A percentile compares a stretch with the other conserved stretches of the same genome.
These are phyloP conservation scores for Datisca glomerata DNA, from an alignment of 306 rosid genomes.

Conservation along the genomic window DNA sequence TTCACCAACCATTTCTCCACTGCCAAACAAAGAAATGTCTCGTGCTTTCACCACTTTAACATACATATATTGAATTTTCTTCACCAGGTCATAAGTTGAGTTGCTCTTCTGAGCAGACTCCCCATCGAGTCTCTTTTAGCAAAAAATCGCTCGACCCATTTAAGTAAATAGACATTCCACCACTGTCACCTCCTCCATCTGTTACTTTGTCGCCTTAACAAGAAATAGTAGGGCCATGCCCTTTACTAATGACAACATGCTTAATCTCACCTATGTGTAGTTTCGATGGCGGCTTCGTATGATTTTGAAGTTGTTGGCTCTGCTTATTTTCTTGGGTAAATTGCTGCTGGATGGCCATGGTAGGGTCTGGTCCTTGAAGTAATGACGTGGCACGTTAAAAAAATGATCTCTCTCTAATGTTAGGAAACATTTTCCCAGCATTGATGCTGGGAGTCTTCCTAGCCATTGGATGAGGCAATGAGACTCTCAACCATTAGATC, in stretches of 20 bases:
- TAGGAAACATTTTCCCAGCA: too few species aligned
- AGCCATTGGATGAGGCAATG: too few species aligned
- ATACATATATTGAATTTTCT: conserved; percentile 49
- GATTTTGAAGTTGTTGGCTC: conserved; percentile 19
- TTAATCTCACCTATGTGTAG: conserved; percentile 26
- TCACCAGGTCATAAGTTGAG: conserved; percentile 51
- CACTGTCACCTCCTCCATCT: conserved; percentile 2
- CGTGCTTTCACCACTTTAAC: conserved; percentile 35
- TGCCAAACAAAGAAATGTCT: conserved; percentile 26
- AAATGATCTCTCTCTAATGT: too few species aligned
- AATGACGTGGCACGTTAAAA: too few species aligned
- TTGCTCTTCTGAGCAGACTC: conserved; percentile 42
- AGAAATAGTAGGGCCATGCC: conserved; percentile 15
- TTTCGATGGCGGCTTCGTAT: conserved; percentile 25
- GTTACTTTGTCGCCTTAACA: conserved; percentile 8
- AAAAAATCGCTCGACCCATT: conserved; percentile 33
- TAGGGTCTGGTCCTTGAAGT: conserved; percentile 21
- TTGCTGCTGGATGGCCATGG: conserved; percentile 21
- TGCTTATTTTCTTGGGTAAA: conserved; percentile 17
- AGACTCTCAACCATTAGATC: too few species aligned
- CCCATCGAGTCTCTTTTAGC: conserved; percentile 46
- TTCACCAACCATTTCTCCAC: conserved; percentile 38
- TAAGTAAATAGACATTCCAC: conserved; percentile 11
- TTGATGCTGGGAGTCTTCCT: too few species aligned
- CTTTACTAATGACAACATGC: conserved; percentile 24